These are phyloP conservation scores for Apiospora koreana DNA, from an alignment of 2,329 filamentous ascomycete genomes.

Conservation along the genomic window DNA sequence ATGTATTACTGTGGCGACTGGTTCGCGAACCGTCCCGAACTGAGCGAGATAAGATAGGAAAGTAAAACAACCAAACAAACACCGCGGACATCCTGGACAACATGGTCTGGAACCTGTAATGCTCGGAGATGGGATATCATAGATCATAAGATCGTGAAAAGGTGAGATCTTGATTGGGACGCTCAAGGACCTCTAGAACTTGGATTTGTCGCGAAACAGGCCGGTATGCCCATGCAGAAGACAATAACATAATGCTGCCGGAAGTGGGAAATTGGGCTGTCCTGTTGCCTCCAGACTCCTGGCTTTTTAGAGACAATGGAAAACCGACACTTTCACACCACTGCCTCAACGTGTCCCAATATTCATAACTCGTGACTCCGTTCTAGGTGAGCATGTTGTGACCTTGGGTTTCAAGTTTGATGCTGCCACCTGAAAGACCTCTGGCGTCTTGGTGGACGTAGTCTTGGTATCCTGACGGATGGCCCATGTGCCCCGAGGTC, in stretches of 20 bases:
- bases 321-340: neutral
- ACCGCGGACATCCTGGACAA: neutral
- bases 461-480: conserved; percentile 3
- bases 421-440: neutral
- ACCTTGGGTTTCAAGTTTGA: conserved; percentile 3
- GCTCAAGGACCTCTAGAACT: neutral
- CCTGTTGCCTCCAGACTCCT: neutral
- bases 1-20: neutral
- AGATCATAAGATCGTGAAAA: conserved; percentile 2
- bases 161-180: neutral
- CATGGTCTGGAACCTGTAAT: neutral
- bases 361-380: neutral
- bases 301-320: neutral
- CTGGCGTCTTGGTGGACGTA: conserved; percentile 1
- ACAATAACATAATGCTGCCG: neutral
- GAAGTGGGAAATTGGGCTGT: neutral
- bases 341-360: neutral
- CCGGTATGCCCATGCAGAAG: neutral
- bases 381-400: neutral
- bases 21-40: neutral
- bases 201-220: neutral
- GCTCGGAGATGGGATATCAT: conserved; percentile 4
- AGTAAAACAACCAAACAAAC: neutral
- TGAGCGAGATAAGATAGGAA: neutral
- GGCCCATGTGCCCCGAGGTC: neutral